Evolutionary conservation across 129 eudicot genomes (phyloP).

Genomic region (Flaveria robusta): DNA sequence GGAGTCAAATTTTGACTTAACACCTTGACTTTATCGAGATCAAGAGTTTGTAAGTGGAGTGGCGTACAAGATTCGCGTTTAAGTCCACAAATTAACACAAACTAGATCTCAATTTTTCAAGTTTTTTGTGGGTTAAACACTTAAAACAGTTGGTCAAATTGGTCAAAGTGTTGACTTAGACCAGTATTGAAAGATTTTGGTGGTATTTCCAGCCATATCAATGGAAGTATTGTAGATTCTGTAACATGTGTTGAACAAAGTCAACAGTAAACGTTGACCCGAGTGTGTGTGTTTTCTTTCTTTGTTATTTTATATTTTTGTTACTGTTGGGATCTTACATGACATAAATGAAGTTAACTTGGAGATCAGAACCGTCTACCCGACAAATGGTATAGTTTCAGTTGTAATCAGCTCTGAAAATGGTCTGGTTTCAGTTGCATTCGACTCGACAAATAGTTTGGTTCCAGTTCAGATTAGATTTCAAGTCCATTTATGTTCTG

Average conservation of each 20-base stretch:
- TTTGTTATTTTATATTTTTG: background rate
- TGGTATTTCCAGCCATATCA: conserved; percentile 9
- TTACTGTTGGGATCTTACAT: background rate
- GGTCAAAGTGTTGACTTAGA: conserved; percentile 7
- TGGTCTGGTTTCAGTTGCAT: background rate
- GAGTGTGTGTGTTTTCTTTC: background rate
- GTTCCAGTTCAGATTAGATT: background rate
- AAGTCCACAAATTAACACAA: background rate
- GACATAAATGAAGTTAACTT: background rate
- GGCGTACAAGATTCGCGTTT: background rate
- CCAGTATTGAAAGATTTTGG: background rate
- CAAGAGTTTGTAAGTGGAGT: conserved; percentile 4
- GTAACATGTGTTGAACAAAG: conserved; percentile 23
- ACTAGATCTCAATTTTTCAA: conserved; percentile 7
- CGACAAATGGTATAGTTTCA: conserved; percentile 3
- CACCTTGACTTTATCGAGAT: conserved; percentile 42
- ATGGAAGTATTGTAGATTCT: conserved; percentile 17
- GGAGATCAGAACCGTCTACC: background rate
- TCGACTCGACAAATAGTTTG: background rate
- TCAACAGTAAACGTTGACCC: conserved; percentile 17
- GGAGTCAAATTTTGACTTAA: conserved; percentile 68
- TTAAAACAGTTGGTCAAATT: background rate
- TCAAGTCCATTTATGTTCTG: background rate
- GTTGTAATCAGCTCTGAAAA: background rate
- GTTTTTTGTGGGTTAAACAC: conserved; percentile 4